Conservation (phyloP, 352 stramenopile species). For the Phytopythium ostracodes region DNA sequence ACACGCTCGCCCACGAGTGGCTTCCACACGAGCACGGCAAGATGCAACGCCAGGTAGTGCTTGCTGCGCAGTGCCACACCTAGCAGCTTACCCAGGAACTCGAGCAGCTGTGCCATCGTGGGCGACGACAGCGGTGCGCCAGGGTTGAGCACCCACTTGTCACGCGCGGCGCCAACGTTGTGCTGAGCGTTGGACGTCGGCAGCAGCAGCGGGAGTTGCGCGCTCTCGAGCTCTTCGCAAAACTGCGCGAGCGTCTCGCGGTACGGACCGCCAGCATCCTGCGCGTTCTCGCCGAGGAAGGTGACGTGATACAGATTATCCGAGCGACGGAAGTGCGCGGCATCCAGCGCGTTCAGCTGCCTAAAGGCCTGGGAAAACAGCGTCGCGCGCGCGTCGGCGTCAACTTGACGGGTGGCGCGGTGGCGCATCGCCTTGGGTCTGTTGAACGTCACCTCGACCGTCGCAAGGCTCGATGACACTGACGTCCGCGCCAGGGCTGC, state of each 20-base stretch:
- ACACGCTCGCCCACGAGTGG: slow-evolving; percentile 71
- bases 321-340: slow-evolving; percentile 56
- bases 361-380: slow-evolving; percentile 86
- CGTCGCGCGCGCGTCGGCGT: slow-evolving; percentile 58
- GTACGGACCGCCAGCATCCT: slow-evolving; percentile 85
- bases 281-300: slow-evolving; percentile 84
- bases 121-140: slow-evolving; percentile 28
- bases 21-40: slow-evolving; percentile 90
- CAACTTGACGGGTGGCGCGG: slow-evolving; percentile 45
- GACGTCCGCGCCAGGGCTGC: slow-evolving; percentile 57
- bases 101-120: slow-evolving; percentile 75
- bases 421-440: slow-evolving; percentile 81
- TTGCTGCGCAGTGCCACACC: slow-evolving; percentile 84
- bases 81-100: slow-evolving; percentile 93
- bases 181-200: slow-evolving; percentile 86
- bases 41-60: slow-evolving; percentile 83
- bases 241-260: slow-evolving; percentile 85
- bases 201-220: slow-evolving; percentile 86
- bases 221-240: slow-evolving; percentile 73
- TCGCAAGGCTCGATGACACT: slow-evolving; percentile 20
- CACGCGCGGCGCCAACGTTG: slow-evolving; percentile 81
- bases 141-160: slow-evolving; percentile 91
- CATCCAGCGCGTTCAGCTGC: slow-evolving; percentile 63
- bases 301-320: slow-evolving; percentile 80
- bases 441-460: slow-evolving; percentile 76